Conservation (phyloP, 192 early-diverging fungal species). For the Dissophora globulifera region DNA sequence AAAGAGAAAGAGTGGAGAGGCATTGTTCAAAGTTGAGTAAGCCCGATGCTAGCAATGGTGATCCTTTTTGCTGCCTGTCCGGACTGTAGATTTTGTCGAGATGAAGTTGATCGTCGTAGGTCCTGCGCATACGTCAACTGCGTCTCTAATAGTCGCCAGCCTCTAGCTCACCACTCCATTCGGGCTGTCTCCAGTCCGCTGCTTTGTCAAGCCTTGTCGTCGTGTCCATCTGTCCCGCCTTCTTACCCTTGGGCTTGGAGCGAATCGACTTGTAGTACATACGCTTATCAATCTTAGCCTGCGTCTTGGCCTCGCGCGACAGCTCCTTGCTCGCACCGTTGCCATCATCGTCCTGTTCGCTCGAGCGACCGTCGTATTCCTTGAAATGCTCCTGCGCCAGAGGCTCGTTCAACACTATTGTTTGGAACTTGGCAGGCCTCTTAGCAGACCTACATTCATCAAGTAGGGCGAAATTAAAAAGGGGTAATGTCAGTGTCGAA, state of each 20-base stretch:
- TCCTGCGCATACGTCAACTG: too few relatives aligned
- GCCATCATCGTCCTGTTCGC: not conserved
- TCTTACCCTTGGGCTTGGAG: conserved; percentile 50
- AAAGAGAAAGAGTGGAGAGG: too few relatives aligned
- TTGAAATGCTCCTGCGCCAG: conserved; percentile 20
- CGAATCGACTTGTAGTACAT: conserved; percentile 47
- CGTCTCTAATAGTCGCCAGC: conserved; percentile 7
- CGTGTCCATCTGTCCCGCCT: conserved; percentile 32
- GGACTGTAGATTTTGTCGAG: not conserved
- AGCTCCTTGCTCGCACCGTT: not conserved
- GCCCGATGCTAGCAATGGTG: too few relatives aligned
- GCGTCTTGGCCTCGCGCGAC: conserved; percentile 26
- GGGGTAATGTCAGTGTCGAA: not conserved
- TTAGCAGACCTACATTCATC: conserved; percentile 17
- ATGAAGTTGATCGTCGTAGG: not conserved
- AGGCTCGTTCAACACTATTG: conserved; percentile 34
- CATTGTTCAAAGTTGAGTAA: too few relatives aligned
- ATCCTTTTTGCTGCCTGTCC: too few relatives aligned
- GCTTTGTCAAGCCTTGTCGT: conserved; percentile 26
- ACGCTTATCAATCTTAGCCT: conserved; percentile 41
- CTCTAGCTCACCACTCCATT: conserved; percentile 31
- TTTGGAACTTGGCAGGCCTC: conserved; percentile 29
- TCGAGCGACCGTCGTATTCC: conserved; percentile 1
- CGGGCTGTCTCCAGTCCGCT: conserved; percentile 24
- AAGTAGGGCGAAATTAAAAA: not conserved